phyloP scores from a whole-genome alignment of 345 rosid species.

The Arabidopsis arenosa region DNA sequence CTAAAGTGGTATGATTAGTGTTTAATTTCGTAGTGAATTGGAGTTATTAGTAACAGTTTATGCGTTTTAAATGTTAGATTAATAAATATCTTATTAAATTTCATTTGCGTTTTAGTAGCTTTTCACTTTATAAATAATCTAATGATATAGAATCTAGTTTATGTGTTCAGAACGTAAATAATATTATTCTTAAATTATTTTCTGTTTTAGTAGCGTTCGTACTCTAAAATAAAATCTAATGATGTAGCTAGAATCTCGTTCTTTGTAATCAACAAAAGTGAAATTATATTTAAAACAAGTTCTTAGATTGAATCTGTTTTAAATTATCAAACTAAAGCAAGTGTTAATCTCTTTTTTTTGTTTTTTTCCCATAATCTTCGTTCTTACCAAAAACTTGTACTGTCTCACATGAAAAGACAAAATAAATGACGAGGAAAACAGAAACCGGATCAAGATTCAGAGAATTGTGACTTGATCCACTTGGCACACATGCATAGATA shows the following conservation, averaged over 20 bases:
- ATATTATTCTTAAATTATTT: too few relatives aligned
- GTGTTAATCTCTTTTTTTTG: neutral
- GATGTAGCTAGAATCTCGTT: neutral
- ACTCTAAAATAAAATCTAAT: too few relatives aligned
- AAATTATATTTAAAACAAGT: neutral
- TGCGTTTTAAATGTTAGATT: neutral
- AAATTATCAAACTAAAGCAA: neutral
- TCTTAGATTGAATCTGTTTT: neutral
- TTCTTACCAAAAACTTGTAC: slow-evolving; percentile 1
- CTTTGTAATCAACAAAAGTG: neutral
- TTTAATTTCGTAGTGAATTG: neutral
- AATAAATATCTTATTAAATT: neutral
- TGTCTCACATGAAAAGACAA: slow-evolving; percentile 23
- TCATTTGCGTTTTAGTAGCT: neutral
- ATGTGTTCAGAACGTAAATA: neutral
- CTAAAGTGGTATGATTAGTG: neutral
- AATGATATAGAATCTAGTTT: neutral
- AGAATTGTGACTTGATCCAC: slow-evolving; percentile 30
- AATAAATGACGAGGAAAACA: slow-evolving; percentile 45
- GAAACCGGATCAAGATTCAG: slow-evolving; percentile 23
- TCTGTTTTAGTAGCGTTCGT: too few relatives aligned
- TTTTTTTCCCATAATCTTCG: neutral
- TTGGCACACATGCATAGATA: slow-evolving; percentile 44
- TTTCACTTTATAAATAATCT: neutral
- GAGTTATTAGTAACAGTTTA: neutral